Base-by-base conservation (phyloP, 2,329 filamentous ascomycete species). In the Penicillium occitanis region DNA sequence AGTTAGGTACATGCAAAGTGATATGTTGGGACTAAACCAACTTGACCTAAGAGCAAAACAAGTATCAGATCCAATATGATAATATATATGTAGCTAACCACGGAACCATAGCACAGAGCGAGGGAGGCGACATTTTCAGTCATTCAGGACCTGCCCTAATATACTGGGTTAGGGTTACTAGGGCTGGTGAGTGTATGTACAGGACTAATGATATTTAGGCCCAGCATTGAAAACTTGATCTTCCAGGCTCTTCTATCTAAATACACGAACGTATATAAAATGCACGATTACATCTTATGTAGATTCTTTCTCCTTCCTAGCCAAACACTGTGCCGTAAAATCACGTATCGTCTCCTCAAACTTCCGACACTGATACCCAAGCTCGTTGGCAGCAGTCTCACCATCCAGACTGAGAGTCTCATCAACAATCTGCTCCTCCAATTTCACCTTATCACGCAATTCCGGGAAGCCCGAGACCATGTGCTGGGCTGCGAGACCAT, bases 401-500 rank as follows among this genome's bases (percentile, higher is more conserved):
- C 80, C 79, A 70, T 84, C 82, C 25, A 84, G 66, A 5, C 77
- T 79, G 69, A 81, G 76, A 14, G 75, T 62, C 2, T 51, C 61
- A 51, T 62, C 46, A 7, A 62, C 53, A 19, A 33, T 14, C 22
- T 62, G 60, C 5, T 50, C 35, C 22, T 62, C 60, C 19, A 50
- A 19, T 51, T 13, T 33, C 1, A 71, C 78, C 30, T 76, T 73
- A 60, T 81, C 77, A 8, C 79, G 73, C 22, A 65, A 59, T 65
- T 78, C 37, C 19, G 73, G 69, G 68, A 85, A 84, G 30, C 75
- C 72, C 2, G 77, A 75, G 0, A 68, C 69, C 33, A 84, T 79
- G 35, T 84, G 79, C 11, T 78, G 71, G 0, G 80, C 79, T 0
- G 80, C 83, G 13, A 80, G 65, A 0, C 74, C 78, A 68, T 84